Evolutionary conservation across 2,329 filamentous ascomycete species (phyloP).

Genomic region (Diaporthe sp.): DNA sequence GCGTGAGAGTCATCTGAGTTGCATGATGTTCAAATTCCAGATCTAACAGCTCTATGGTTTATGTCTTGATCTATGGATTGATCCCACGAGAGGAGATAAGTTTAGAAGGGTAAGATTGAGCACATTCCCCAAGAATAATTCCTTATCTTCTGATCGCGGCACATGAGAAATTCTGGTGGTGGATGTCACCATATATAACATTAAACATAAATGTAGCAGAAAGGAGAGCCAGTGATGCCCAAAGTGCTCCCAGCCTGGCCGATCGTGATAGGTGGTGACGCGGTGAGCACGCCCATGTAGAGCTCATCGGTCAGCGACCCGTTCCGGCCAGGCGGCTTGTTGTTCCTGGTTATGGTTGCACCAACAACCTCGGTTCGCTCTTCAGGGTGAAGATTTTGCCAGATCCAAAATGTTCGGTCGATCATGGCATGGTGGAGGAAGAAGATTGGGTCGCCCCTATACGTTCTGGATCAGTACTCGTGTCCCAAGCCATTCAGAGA

Average conservation of each 20-base stretch:
- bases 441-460: slow-evolving; percentile 46
- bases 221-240: not conserved
- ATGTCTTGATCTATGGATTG: not conserved
- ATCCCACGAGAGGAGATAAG: not conserved
- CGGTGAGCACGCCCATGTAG: slow-evolving; percentile 10
- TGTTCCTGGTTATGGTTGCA: not conserved
- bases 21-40: not conserved
- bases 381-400: slow-evolving; percentile 48
- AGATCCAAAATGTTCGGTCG: slow-evolving; percentile 48
- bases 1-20: too few species aligned
- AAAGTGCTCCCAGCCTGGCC: slow-evolving; percentile 8
- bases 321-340: not conserved
- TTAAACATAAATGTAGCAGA: slow-evolving; percentile 12
- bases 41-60: not conserved
- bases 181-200: too few species aligned
- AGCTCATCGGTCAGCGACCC: slow-evolving; percentile 4
- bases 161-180: not conserved
- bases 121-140: too few species aligned
- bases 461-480: not conserved
- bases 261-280: not conserved
- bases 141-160: not conserved
- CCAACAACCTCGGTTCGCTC: slow-evolving; percentile 36
- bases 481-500: not conserved
- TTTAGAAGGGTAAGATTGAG: too few species aligned
- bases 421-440: slow-evolving; percentile 48